These are phyloP conservation scores for Didymella arachidicola DNA, from an alignment of 2,329 filamentous ascomycete species.

Conservation along the genomic window DNA sequence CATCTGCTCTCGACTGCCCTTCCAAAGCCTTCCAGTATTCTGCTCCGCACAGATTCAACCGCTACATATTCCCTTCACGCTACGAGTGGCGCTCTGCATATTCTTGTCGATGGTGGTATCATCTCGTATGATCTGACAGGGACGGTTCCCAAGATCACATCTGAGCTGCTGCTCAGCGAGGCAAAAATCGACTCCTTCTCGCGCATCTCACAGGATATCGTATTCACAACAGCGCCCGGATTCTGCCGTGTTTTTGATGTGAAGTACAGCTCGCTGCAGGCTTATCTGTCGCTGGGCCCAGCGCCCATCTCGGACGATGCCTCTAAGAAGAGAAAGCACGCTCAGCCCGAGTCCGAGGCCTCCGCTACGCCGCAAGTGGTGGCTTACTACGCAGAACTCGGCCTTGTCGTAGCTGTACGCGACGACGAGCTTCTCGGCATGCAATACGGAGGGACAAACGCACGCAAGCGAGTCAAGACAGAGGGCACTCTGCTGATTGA, in stretches of 20 bases:
- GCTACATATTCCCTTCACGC: constrained; percentile 65
- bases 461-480: constrained; percentile 49
- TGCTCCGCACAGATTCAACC: constrained; percentile 13
- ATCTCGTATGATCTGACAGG: constrained; percentile 70
- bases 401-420: constrained; percentile 70
- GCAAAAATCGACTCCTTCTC: constrained; percentile 68
- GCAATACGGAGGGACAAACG: constrained; percentile 56
- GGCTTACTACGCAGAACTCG: constrained; percentile 69
- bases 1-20: constrained; percentile 44
- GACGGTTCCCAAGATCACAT: constrained; percentile 67
- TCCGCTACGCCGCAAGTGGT: constrained; percentile 36
- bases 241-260: constrained; percentile 69
- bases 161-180: constrained; percentile 58
- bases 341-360: constrained; percentile 50
- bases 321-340: constrained; percentile 47
- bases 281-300: constrained; percentile 47
- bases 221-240: constrained; percentile 67
- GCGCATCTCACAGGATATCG: constrained; percentile 70
- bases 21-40: constrained; percentile 28
- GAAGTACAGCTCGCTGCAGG: constrained; percentile 65
- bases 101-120: constrained; percentile 63
- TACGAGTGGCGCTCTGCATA: constrained; percentile 69
- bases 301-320: constrained; percentile 35
- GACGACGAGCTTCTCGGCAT: constrained; percentile 71
- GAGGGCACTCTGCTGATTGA: constrained; percentile 71